Percentiles rank a stretch among this genome's conserved stretches.
Conservation (phyloP, 2,329 filamentous ascomycete genomes). For the Amphichorda felina region DNA sequence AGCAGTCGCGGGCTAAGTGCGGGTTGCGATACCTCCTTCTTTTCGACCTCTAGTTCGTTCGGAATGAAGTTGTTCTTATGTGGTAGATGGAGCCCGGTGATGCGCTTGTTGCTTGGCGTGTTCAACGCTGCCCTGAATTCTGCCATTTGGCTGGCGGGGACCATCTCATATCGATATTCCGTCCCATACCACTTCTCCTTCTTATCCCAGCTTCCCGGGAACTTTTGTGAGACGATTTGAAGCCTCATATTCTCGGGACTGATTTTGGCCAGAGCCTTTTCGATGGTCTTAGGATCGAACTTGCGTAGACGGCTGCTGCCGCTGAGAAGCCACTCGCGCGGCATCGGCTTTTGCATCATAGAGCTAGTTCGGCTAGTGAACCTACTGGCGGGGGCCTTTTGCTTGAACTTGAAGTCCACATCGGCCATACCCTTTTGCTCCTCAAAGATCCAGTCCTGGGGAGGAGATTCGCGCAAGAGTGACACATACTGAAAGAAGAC, state of each 20-base stretch:
- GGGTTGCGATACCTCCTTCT: slow-evolving; percentile 74
- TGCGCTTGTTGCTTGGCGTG: slow-evolving; percentile 43
- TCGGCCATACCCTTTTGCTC: slow-evolving; percentile 86
- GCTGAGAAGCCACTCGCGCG: slow-evolving; percentile 79
- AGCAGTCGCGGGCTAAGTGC: slow-evolving; percentile 67
- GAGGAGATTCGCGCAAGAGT: slow-evolving; percentile 66
- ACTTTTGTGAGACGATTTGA: slow-evolving; percentile 70
- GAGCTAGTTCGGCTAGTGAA: slow-evolving; percentile 80
- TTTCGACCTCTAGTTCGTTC: slow-evolving; percentile 84
- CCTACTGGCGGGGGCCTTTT: slow-evolving; percentile 80
- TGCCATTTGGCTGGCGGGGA: slow-evolving; percentile 62
- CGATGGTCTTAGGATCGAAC: slow-evolving; percentile 70
- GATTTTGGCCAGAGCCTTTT: slow-evolving; percentile 59
- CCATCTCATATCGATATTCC: slow-evolving; percentile 74
- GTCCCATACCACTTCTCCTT: slow-evolving; percentile 98
- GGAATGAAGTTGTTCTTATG: slow-evolving; percentile 95
- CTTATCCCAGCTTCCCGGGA: slow-evolving; percentile 72
- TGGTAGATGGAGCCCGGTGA: slow-evolving; percentile 68
- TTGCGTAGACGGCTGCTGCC: slow-evolving; percentile 63
- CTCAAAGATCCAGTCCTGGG: slow-evolving; percentile 87
- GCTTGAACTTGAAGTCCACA: slow-evolving; percentile 88
- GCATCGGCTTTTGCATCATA: slow-evolving; percentile 84
- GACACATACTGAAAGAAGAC: slow-evolving; percentile 86
- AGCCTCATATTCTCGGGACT: slow-evolving; percentile 84
- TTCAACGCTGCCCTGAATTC: slow-evolving; percentile 53